phyloP scores from a whole-genome alignment of 768 basidiomycete species.

The Dendrothele bispora region DNA sequence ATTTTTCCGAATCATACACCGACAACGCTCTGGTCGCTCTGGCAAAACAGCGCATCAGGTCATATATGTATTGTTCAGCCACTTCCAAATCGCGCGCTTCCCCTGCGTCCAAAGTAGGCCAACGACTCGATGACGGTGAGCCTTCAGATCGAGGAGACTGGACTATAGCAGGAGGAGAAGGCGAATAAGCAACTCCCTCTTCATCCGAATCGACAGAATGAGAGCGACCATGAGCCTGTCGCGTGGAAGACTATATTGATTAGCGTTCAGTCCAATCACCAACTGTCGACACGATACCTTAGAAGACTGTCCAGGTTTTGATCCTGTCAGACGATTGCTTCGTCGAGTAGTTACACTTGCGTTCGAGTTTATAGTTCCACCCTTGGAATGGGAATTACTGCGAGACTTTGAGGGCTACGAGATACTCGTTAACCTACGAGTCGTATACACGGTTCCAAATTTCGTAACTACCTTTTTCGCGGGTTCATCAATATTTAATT shows the following conservation, averaged over 20 bases:
- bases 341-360: conserved; percentile 58
- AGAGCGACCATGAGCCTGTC: conserved; percentile 51
- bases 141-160: conserved; percentile 65
- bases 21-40: conserved; percentile 74
- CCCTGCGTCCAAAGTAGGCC: conserved; percentile 61
- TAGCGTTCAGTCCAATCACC: neutral
- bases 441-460: too few species aligned
- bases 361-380: conserved; percentile 41
- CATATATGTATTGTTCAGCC: conserved; percentile 83
- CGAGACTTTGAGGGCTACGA: too few species aligned
- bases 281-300: conserved; percentile 47
- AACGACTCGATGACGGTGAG: conserved; percentile 61
- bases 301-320: conserved; percentile 48
- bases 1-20: conserved; percentile 72
- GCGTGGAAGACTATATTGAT: conserved; percentile 24
- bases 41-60: conserved; percentile 80
- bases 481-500: conserved; percentile 65
- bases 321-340: conserved; percentile 69
- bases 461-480: conserved; percentile 92
- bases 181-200: conserved; percentile 62
- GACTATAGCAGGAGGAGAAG: conserved; percentile 58
- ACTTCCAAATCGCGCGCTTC: conserved; percentile 69
- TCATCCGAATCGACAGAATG: conserved; percentile 66
- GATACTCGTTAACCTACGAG: too few species aligned
- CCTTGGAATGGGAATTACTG: too few species aligned